Base-by-base conservation (phyloP, 2,329 filamentous ascomycete genomes). In the Epicoccum nigrum region DNA sequence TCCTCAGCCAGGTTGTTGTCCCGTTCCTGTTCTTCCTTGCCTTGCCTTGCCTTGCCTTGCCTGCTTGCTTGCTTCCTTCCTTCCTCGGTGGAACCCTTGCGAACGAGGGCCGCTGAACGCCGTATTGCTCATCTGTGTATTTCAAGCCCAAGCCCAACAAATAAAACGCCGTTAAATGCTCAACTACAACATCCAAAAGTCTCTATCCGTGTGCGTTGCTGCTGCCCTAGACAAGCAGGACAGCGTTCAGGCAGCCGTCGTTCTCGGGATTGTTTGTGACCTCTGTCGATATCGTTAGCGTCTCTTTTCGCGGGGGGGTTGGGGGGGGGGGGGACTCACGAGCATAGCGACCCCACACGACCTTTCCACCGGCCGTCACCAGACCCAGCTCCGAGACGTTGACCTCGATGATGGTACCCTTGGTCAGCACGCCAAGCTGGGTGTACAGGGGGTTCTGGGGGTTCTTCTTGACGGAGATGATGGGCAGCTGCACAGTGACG, bases 301-400 rank as follows among this genome's bases (percentile, higher is more conserved):
- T 20, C 16, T 55, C 40, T 16, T 25, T 7, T 45, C 12, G 6
- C n/a, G 2, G 5, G 16, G 6, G 17, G 9, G 17, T 35, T 11
- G 9, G 23, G 9, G 6, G 16, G 16, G 13, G 21, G 6, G 16
- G 23, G 5, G 11, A 61, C 60, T 35, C 53, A 58, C 62, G 69
- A 32, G 69, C 69, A 62, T 70, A 72, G 6, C 67, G 57, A 38
- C 69, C 68, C 70, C 70, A 72, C 0, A 71, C 69, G 2, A 72
- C 90, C 78, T 97, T 97, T 57, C 94, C 94, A 56, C 86, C 87
- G 1, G 92, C 88, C 2, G 94, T 97, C 13, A 95, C 91, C 55
- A 97, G 79, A 58, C 94, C 94, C 57, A 97, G 76, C 73, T 99
- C 94, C 49, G 84, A 89, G 23, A 97, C 92, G 71, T 99, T 96